These are phyloP conservation scores for Areca catechu DNA, from an alignment of 176 grass and related monocot species.

Conservation along the genomic window DNA sequence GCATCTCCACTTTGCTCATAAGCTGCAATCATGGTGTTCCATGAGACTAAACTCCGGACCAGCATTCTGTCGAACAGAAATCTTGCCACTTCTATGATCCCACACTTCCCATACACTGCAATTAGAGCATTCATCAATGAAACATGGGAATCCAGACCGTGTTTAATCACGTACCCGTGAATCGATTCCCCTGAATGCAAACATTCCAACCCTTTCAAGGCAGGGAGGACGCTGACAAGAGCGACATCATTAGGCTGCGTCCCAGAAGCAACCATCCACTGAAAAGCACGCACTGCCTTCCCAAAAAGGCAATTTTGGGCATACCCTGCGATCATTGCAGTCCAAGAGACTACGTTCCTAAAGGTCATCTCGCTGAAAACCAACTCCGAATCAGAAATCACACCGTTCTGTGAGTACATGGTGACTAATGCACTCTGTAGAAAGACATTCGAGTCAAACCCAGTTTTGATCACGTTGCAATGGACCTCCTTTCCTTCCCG, in stretches of 20 bases:
- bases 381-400: slow-evolving; percentile 37
- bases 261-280: slow-evolving; percentile 33
- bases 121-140: slow-evolving; percentile 54
- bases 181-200: slow-evolving; percentile 34
- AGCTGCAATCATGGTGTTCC: slow-evolving; percentile 88
- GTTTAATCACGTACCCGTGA: slow-evolving; percentile 53
- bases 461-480: slow-evolving; percentile 47
- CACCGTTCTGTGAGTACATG: slow-evolving; percentile 65
- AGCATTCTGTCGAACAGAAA: slow-evolving; percentile 52
- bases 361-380: slow-evolving; percentile 40
- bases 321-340: slow-evolving; percentile 75
- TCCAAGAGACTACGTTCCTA: slow-evolving; percentile 66
- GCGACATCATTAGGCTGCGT: slow-evolving; percentile 60
- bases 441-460: slow-evolving; percentile 30
- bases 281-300: slow-evolving; percentile 43
- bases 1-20: slow-evolving; percentile 46
- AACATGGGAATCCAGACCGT: slow-evolving; percentile 40
- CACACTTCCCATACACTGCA: slow-evolving; percentile 63
- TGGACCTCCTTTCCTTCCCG: slow-evolving; percentile 47
- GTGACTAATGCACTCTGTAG: slow-evolving; percentile 44
- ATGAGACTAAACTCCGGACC: slow-evolving; percentile 35
- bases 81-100: slow-evolving; percentile 21
- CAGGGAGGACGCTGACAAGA: slow-evolving; percentile 72
- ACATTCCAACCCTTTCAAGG: slow-evolving; percentile 33
- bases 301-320: slow-evolving; percentile 49